Evolutionary conservation across 2,329 filamentous ascomycete species (phyloP).

Genomic region (Paramyrothecium sp.): DNA sequence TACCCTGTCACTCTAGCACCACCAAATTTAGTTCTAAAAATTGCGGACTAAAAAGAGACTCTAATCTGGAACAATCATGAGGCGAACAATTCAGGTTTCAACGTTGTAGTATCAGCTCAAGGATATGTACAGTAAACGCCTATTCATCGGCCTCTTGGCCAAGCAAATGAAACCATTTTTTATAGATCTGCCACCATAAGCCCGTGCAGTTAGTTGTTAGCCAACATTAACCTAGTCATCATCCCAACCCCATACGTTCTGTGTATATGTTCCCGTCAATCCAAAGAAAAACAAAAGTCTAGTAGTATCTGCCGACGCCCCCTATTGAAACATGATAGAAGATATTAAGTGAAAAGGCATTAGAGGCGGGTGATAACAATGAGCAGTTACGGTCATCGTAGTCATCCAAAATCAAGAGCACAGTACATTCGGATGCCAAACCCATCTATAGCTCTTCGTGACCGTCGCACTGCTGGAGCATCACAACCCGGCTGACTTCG

Average conservation of each 20-base stretch:
- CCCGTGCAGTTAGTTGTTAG: not conserved
- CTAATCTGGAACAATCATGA: no score
- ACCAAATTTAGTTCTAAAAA: no score
- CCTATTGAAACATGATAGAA: not conserved
- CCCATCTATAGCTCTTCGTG: constrained; percentile 45
- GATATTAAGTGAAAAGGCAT: not conserved
- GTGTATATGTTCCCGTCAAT: not conserved
- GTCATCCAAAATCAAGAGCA: not conserved
- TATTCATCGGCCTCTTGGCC: not conserved
- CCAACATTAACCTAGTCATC: not conserved
- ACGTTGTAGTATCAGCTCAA: not conserved
- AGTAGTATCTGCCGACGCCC: not conserved
- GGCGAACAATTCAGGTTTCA: not conserved
- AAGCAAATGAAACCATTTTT: not conserved
- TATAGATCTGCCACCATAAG: not conserved
- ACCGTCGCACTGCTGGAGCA: constrained; percentile 69
- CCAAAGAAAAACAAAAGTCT: not conserved
- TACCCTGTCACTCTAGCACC: not conserved
- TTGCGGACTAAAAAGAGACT: no score
- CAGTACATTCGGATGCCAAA: not conserved
- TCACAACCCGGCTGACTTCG: constrained; percentile 67
- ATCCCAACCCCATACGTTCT: not conserved
- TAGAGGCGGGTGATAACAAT: not conserved
- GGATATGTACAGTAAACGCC: not conserved
- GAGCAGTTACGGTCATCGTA: not conserved